phyloP scores from a whole-genome alignment of 495 filamentous ascomycete species.

The Aspergillus incahuasiensis region DNA sequence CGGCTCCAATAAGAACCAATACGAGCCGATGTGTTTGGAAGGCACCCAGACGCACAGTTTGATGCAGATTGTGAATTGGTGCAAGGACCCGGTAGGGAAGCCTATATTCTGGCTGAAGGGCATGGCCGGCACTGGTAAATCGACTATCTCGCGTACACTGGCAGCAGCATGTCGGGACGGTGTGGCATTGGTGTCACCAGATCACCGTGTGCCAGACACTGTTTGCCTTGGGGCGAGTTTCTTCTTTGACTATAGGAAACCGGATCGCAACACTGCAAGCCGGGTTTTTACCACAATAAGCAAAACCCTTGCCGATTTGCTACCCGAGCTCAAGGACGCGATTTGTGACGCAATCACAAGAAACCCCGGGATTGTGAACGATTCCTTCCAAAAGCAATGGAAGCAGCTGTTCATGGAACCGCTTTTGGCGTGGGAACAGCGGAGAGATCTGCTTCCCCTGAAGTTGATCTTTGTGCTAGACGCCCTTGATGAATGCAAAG shows the following conservation, averaged over 20 bases:
- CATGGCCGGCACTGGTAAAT: neutral
- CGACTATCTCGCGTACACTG: neutral
- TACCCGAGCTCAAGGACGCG: no score
- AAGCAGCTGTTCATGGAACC: neutral
- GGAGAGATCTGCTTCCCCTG: neutral
- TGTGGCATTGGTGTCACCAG: no score
- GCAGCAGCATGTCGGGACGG: no score
- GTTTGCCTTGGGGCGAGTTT: no score
- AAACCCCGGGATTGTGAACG: no score
- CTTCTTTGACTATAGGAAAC: no score
- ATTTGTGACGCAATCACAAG: no score
- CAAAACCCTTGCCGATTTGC: no score
- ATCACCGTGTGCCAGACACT: no score
- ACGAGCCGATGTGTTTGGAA: neutral
- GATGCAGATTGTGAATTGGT: neutral
- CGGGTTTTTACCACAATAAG: no score
- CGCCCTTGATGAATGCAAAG: slow-evolving; percentile 6
- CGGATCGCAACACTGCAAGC: no score
- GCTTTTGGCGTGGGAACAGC: neutral
- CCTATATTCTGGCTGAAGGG: neutral
- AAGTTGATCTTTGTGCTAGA: neutral
- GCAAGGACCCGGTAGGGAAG: neutral
- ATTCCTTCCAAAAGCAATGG: no score
- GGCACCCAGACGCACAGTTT: neutral
- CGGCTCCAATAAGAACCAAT: neutral